These are phyloP conservation scores for Nicotiana otophora DNA, from an alignment of 257 asterid genomes.

Conservation along the genomic window DNA sequence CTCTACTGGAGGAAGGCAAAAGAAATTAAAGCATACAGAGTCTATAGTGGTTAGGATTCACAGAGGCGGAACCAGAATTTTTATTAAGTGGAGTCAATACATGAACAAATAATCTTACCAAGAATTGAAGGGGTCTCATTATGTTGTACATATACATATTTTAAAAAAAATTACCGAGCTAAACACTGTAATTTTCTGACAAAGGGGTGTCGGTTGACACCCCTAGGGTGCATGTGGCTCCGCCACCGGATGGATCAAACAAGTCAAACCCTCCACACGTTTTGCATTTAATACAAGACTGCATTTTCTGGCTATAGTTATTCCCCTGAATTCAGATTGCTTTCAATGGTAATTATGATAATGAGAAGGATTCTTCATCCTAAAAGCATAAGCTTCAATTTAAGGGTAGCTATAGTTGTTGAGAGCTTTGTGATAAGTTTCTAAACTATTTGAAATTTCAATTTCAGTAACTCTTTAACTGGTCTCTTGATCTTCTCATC, in stretches of 20 bases:
- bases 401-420: neutral
- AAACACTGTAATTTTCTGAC: too few species aligned
- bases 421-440: neutral
- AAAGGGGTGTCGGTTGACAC: too few species aligned
- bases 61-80: too few species aligned
- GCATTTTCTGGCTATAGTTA: conserved; percentile 9
- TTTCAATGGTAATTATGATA: conserved; percentile 1
- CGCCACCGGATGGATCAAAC: neutral
- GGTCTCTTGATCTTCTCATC: neutral
- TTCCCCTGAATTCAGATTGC: neutral
- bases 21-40: too few species aligned
- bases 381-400: neutral
- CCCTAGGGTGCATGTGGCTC: too few species aligned
- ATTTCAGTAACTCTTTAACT: neutral
- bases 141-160: too few species aligned
- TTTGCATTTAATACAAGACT: conserved; percentile 9
- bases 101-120: too few species aligned
- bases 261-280: conserved; percentile 9
- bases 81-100: too few species aligned
- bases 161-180: too few species aligned
- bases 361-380: neutral
- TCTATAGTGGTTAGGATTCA: too few species aligned
- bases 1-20: neutral
- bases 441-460: neutral
- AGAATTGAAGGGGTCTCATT: too few species aligned